Evolutionary conservation across 768 basidiomycete species (phyloP), one percentile per base, ranked within the genome.

Genomic region (Podaxis pistillaris): DNA sequence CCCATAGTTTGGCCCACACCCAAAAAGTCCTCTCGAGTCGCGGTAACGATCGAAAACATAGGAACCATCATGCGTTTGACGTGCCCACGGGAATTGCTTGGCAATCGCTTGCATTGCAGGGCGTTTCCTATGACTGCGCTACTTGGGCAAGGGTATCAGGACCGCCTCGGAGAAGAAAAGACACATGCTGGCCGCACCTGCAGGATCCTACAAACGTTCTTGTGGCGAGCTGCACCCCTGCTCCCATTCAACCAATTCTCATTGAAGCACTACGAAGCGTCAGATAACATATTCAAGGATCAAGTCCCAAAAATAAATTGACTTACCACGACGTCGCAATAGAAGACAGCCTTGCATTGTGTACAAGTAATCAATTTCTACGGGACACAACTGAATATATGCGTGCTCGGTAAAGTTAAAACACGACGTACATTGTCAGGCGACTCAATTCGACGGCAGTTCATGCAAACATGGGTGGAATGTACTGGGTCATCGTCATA

Each of bases 1-100:
- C 9, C 80, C 80, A 47, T 71, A 76, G 19, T 75, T 72, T 22
- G 64, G 40, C 2, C 74, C 71, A 6, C 70, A 68, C 22, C 81
- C 80, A 37, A 79, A 70, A 28, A 82, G 52, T 28, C 54, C 46
- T 17, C 53, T 33, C 24, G 63, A 66, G 17, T 66, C 67, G 24
- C 66, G 67, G 12, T 67, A 49, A n/a, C 64, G 47, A 22, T 62
- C 57, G 38, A 66, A 67, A 9, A 28, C n/a, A 53, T 58, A 67
- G 1, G 60, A 64, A 24, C 66, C 66, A 44, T 69, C 69, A 0
- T 22, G 13, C 22, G 58, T 54, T 47, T 41, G 67, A 30, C 49
- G 57, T 13, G 65, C 58, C 71, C 71, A 71, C 4, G 68, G 71
- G 57, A 72, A 72, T 53, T 69, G 70, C 44, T 67, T 67, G 28